These are phyloP conservation scores for Periconia digitata DNA, from an alignment of 2,329 filamentous ascomycete genomes.

Conservation along the genomic window DNA sequence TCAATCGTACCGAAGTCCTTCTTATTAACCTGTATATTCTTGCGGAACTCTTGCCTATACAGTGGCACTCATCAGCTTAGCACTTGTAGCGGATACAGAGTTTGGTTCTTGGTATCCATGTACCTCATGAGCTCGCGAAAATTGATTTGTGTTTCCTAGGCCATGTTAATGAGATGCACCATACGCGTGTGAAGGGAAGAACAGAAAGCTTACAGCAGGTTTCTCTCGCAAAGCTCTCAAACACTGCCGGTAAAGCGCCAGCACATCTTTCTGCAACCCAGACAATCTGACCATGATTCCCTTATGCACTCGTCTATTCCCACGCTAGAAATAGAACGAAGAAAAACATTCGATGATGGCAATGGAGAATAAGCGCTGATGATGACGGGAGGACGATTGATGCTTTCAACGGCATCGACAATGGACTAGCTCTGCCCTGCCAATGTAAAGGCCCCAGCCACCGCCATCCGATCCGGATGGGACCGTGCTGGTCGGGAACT, in stretches of 20 bases:
- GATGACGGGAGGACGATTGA: background rate
- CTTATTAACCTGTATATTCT: conserved; percentile 69
- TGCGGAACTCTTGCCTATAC: conserved; percentile 73
- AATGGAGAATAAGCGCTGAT: background rate
- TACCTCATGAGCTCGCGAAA: conserved; percentile 68
- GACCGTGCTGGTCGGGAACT: conserved; percentile 9
- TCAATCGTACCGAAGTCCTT: conserved; percentile 87
- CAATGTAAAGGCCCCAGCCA: conserved; percentile 3
- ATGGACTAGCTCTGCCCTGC: background rate
- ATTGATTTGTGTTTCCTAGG: conserved; percentile 58
- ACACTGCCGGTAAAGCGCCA: conserved; percentile 83
- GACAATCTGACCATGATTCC: conserved; percentile 60
- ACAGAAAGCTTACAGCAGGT: conserved; percentile 60
- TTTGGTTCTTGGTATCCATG: background rate
- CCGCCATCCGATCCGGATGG: background rate
- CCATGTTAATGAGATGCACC: conserved; percentile 26
- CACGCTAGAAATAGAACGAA: background rate
- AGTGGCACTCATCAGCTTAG: conserved; percentile 8
- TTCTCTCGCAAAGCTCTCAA: conserved; percentile 81
- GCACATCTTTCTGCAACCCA: conserved; percentile 86
- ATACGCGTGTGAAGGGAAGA: background rate
- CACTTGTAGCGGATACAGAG: background rate
- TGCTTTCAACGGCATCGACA: background rate
- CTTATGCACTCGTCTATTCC: background rate
- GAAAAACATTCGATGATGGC: background rate